Percentiles rank a stretch among this genome's conserved stretches.
Conservation (phyloP, 2,329 filamentous ascomycete species). For the Canariomyces notabilis region DNA sequence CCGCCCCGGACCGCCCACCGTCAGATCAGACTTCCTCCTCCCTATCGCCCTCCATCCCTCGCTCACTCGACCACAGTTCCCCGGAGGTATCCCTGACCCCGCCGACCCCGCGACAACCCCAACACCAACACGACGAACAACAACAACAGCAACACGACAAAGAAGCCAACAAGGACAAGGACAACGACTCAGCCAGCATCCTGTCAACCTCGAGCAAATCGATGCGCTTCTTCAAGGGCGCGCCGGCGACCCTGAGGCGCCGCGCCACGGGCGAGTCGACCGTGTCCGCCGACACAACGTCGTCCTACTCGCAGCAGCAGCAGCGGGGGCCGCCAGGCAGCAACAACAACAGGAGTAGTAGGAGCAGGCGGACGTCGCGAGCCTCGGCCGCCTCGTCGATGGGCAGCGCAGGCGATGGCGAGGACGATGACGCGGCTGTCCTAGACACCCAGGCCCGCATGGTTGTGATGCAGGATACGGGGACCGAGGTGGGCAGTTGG, state of each 20-base stretch:
- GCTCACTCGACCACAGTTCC: constrained; percentile 6
- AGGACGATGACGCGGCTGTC: constrained; percentile 37
- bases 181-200: constrained; percentile 42
- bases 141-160: constrained; percentile 1
- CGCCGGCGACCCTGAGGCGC: constrained; percentile 37
- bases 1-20: constrained; percentile 5
- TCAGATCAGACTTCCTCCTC: neutral
- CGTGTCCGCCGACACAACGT: constrained; percentile 31
- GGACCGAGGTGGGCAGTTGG: constrained; percentile 59
- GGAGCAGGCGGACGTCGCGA: constrained; percentile 27
- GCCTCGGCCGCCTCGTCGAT: no score
- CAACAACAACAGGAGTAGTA: constrained; percentile 18
- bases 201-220: constrained; percentile 45
- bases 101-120: neutral
- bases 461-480: constrained; percentile 49
- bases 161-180: constrained; percentile 17
- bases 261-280: constrained; percentile 33
- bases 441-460: constrained; percentile 44
- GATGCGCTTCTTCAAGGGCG: constrained; percentile 32
- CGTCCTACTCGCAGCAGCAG: no score
- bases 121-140: neutral
- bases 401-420: constrained; percentile 39
- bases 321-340: no score
- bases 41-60: constrained; percentile 10
- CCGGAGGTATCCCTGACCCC: constrained; percentile 2